phyloP scores from a whole-genome alignment of 2,329 filamentous ascomycete species.

The Pseudogymnoascus sp. region DNA sequence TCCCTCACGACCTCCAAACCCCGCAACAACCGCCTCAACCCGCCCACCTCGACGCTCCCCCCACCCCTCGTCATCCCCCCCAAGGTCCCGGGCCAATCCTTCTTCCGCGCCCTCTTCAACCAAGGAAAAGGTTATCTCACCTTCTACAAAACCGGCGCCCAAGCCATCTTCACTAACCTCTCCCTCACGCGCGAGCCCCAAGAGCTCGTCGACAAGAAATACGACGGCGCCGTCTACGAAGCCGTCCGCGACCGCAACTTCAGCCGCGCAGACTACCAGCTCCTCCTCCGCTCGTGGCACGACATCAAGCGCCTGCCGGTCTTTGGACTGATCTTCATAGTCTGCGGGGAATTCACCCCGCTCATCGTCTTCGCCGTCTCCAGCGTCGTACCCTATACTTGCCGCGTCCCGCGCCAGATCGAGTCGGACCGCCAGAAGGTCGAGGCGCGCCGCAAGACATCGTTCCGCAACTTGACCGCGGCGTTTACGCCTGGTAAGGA shows the following conservation, averaged over 20 bases:
- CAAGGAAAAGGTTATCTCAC: conserved; percentile 63
- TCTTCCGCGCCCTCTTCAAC: conserved; percentile 26
- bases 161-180: conserved; percentile 63
- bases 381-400: conserved; percentile 67
- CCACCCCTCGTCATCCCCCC: conserved; percentile 57
- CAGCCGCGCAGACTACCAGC: conserved; percentile 61
- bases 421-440: conserved; percentile 44
- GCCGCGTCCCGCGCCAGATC: conserved; percentile 72
- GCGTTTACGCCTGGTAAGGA: conserved; percentile 21
- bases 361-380: conserved; percentile 66
- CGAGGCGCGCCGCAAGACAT: conserved; percentile 42
- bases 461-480: conserved; percentile 36
- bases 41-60: conserved; percentile 59
- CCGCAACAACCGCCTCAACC: conserved; percentile 52
- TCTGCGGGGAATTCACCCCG: conserved; percentile 83
- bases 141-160: conserved; percentile 85
- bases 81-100: conserved; percentile 37
- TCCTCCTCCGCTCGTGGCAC: conserved; percentile 57
- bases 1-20: conserved; percentile 16
- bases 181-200: conserved; percentile 36
- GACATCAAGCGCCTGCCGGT: conserved; percentile 72
- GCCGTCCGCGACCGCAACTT: conserved; percentile 31
- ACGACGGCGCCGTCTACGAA: conserved; percentile 27
- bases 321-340: conserved; percentile 65
- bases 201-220: conserved; percentile 37